Base-by-base conservation (phyloP, 768 basidiomycete genomes). In the Paxillus ammoniavirescens region DNA sequence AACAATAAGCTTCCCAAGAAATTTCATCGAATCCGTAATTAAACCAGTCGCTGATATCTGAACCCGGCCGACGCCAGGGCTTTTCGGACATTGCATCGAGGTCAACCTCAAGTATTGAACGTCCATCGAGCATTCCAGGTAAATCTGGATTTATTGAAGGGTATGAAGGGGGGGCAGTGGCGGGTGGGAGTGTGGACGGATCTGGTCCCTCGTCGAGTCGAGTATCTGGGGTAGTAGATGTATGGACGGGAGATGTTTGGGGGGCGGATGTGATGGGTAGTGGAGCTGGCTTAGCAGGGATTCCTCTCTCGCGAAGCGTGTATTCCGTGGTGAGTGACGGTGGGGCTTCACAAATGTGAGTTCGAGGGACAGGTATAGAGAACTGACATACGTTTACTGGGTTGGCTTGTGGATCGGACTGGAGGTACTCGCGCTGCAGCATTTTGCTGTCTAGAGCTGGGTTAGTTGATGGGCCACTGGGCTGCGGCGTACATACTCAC, bases 11-110 rank as follows among this genome's bases (percentile, higher is more conserved):
- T 65, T 93, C 91, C 93, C 94, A 99, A 33, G 89, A 90, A 14
- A 91, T 80, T 72, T 99, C 97, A 70, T 99, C 97, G 64, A 98
- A 98, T 0, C 97, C 97, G 61, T 97, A 98, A 72, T 99, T 98
- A 73, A 99, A 99, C 89, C 94, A 99, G 74, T 98, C 95, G 60
- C 90, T 89, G 56, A 97, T 78, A 74, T 97, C 93, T 4, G 91
- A 86, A 33, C 97, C 97, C 8, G 94, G 89, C 54, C 86, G 73
- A 56, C 97, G 77, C 97, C 97, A 99, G 4, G 87, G 86, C 65
- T 96, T 96, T 56, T 92, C 89, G 8, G 79, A 72, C 76, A 89
- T 77, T 26, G 83, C 82, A 42, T 68, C 78, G 46, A 96, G 62
- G 66, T 97, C 95, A 26, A 93, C 79, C 51, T 97, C 94, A 35